Evolutionary conservation across 2,329 filamentous ascomycete species (phyloP), one percentile per base, ranked within the genome.

Genomic region (Ambrosiella beaveri): DNA sequence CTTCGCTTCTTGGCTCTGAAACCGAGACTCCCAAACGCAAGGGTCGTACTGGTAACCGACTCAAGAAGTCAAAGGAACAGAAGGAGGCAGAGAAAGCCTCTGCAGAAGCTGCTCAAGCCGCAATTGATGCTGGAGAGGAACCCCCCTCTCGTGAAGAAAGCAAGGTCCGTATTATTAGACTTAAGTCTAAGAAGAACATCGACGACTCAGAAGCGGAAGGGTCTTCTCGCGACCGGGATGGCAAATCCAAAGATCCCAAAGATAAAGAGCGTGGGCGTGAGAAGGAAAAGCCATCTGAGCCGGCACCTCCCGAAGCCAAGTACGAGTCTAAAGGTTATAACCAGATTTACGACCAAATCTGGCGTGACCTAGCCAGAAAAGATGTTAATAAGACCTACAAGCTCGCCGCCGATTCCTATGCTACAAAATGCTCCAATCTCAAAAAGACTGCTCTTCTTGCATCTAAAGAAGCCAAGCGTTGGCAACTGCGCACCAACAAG

Each of bases 401-500:
- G 64, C 78, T 96, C 68, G 94, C 94, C 58, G 81, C 84, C 58
- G 85, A 88, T 64, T 96, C 91, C 0, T 82, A 91, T 60, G 80
- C 83, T 7, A 94, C 85, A 41, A 94, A 94, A 68, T 81, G 86
- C 57, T 94, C 91, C n/a, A 98, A 98, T 65, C 79, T 95, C 53
- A 93, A 95, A 68, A 98, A 98, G 77, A 98, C 93, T 0, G 93
- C 90, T 12, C 91, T 97, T 65, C 75, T 98, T 45, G 93, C 93
- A 7, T 94, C 91, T 61, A 98, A 98, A 69, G 93, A 98, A 72
- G 91, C 93, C 57, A 89, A 94, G 67, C 80, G 94, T 66, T 98
- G 93, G 93, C 94, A 98, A 70, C 80, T 94, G 61, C 86, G 89
- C 47, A 98, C 93, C 57, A 98, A 98, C 75, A 97, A 98, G 77